Conservation (phyloP, 2,329 filamentous ascomycete species). For the Trichoderma gracile region DNA sequence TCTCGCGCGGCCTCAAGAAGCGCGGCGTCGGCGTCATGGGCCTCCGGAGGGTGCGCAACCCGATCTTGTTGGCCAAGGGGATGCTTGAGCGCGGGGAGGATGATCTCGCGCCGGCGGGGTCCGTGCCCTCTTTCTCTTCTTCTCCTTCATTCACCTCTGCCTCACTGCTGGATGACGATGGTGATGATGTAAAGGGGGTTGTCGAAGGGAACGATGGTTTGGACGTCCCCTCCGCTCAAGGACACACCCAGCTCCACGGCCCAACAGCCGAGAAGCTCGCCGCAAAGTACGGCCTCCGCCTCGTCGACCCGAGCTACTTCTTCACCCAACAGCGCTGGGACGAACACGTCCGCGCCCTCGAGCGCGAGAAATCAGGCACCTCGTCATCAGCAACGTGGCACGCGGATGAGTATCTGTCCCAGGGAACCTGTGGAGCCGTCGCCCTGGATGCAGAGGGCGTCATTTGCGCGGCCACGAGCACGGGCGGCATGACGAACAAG, state of each 20-base stretch:
- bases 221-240: conserved; percentile 59
- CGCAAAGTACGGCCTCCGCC: conserved; percentile 65
- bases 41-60: conserved; percentile 73
- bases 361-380: conserved; percentile 48
- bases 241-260: conserved; percentile 70
- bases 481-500: conserved; percentile 86
- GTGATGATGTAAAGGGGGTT: no score
- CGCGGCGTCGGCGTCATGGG: conserved; percentile 76
- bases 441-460: conserved; percentile 75
- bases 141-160: neutral
- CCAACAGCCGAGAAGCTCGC: conserved; percentile 69
- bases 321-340: conserved; percentile 79
- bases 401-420: conserved; percentile 67
- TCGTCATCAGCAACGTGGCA: conserved; percentile 55
- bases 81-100: conserved; percentile 68
- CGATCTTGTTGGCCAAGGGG: conserved; percentile 70
- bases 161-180: conserved; percentile 27
- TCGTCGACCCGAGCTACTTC: conserved; percentile 71
- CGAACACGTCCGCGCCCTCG: conserved; percentile 65
- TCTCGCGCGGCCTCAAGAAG: conserved; percentile 70
- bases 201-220: neutral
- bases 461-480: conserved; percentile 67
- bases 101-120: conserved; percentile 51
- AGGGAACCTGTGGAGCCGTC: conserved; percentile 83
- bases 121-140: neutral